Evolutionary conservation across 2,329 filamentous ascomycete genomes (phyloP).

Genomic region (Epichloe gansuensis): DNA sequence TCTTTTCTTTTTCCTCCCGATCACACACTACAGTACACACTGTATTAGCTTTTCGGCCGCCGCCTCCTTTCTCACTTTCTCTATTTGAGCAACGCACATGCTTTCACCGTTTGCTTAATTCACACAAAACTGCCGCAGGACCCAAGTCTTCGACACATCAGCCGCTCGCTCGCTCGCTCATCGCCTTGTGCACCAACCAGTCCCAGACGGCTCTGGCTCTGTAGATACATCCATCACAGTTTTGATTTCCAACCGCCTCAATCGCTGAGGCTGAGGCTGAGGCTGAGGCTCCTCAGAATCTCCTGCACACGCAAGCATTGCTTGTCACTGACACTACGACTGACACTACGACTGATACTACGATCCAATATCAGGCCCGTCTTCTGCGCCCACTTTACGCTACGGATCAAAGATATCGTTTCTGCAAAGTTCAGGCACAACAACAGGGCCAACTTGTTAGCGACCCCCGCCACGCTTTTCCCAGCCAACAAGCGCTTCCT

Average conservation of each 20-base stretch:
- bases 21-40: not conserved
- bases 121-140: not conserved
- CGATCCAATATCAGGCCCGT: not conserved
- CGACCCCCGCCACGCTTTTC: not conserved
- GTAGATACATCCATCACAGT: not conserved
- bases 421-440: not conserved
- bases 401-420: not conserved
- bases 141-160: not conserved
- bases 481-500: not conserved
- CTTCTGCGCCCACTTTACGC: not conserved
- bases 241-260: not conserved
- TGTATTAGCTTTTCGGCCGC: not conserved
- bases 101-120: not conserved
- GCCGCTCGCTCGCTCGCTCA: too few relatives aligned
- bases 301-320: too few relatives aligned
- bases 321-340: not conserved
- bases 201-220: not conserved
- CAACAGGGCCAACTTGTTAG: not conserved
- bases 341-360: not conserved
- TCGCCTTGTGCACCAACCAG: not conserved
- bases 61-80: too few relatives aligned
- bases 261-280: not conserved
- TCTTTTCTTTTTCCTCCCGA: not conserved
- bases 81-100: too few relatives aligned
- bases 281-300: too few relatives aligned